These are phyloP conservation scores for Annona squamosa DNA, from an alignment of 164 flowering plant species.

Conservation along the genomic window DNA sequence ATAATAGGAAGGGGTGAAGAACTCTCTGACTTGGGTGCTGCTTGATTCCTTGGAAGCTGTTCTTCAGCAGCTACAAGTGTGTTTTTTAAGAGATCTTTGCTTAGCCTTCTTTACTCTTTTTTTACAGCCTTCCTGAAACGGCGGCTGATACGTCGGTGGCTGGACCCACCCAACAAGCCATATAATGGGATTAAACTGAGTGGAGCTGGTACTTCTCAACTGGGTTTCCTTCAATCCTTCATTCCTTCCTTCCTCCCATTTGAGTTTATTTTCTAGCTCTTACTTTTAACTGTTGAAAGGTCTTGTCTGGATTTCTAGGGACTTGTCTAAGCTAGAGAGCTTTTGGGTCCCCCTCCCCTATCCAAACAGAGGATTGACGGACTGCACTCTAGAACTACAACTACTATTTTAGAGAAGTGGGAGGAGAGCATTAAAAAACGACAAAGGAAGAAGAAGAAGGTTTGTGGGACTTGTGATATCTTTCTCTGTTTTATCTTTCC, in stretches of 20 bases:
- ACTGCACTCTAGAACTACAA: not conserved
- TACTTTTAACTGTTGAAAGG: not conserved
- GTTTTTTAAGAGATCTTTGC: slow-evolving; percentile 9
- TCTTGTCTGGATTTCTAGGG: slow-evolving; percentile 1
- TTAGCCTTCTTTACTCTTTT: slow-evolving; percentile 15
- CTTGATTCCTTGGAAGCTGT: slow-evolving; percentile 38
- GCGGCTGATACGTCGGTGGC: slow-evolving; percentile 73
- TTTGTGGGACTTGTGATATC: not conserved
- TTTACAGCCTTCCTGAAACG: slow-evolving; percentile 65
- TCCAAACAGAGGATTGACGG: not conserved
- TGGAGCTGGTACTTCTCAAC: slow-evolving; percentile 12
- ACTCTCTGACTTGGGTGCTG: slow-evolving; percentile 27
- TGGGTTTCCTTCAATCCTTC: slow-evolving; percentile 6
- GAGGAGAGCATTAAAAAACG: not conserved
- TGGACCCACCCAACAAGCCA: slow-evolving; percentile 42
- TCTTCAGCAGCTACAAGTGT: slow-evolving; percentile 2
- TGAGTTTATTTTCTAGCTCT: not conserved
- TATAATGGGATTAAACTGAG: slow-evolving; percentile 50
- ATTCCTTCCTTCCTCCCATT: not conserved
- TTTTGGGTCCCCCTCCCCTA: not conserved
- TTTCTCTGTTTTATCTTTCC: not conserved
- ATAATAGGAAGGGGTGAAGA: slow-evolving; percentile 22
- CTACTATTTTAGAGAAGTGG: not conserved
- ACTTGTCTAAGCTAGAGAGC: not conserved
- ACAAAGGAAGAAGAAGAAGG: not conserved